Conservation (phyloP, 1,284 basidiomycete genomes). For the Cryptococcus amylolentus region DNA sequence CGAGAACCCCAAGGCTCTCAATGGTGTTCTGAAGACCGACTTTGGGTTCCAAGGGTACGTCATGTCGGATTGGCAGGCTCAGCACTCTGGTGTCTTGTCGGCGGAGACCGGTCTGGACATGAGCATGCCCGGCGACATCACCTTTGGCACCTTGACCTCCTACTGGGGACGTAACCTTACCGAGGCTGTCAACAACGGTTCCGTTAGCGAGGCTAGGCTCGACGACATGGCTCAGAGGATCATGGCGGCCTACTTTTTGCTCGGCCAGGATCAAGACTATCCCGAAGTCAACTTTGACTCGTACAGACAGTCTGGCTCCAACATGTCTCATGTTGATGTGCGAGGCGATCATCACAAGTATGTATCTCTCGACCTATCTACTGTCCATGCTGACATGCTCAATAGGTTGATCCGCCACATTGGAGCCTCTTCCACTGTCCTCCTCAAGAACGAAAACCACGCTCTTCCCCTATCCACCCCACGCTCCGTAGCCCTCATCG, state of each 20-base stretch:
- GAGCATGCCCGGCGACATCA: constrained; percentile 64
- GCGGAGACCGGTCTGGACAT: constrained; percentile 62
- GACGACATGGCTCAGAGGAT: constrained; percentile 64
- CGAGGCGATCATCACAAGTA: constrained; percentile 64
- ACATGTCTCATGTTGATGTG: constrained; percentile 64
- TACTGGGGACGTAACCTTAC: constrained; percentile 61
- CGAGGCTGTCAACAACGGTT: constrained; percentile 56
- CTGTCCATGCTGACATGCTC: not conserved
- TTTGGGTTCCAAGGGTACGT: constrained; percentile 73
- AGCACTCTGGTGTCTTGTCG: constrained; percentile 56
- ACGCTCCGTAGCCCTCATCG: constrained; percentile 58
- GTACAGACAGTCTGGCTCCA: constrained; percentile 7
- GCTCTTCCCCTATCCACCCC: constrained; percentile 58
- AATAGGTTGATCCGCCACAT: constrained; percentile 65
- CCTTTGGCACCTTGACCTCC: constrained; percentile 46
- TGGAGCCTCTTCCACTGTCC: constrained; percentile 66
- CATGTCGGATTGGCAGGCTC: constrained; percentile 65
- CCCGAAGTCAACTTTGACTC: constrained; percentile 51
- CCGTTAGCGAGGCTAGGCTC: constrained; percentile 56
- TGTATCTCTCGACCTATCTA: not conserved
- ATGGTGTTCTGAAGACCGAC: constrained; percentile 69
- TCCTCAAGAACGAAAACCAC: constrained; percentile 65
- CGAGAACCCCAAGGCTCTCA: constrained; percentile 64
- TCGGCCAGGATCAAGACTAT: constrained; percentile 61
- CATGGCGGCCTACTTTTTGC: constrained; percentile 60